Conservation (phyloP, 306 rosid genomes). For the Fagus sylvatica region DNA sequence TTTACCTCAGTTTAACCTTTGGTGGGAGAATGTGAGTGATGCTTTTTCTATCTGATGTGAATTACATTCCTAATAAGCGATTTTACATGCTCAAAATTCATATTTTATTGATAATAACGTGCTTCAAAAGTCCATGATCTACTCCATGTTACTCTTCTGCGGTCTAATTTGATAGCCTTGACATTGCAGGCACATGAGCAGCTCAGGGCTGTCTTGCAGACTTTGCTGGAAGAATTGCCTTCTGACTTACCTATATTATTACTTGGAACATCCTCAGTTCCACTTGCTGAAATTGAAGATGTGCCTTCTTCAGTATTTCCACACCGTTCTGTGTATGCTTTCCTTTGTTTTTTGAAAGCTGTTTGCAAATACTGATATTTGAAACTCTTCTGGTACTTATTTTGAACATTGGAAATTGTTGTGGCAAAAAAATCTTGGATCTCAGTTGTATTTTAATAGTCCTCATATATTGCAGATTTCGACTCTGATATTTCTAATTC, state of each 20-base stretch:
- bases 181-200: conserved; percentile 85
- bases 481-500: background rate
- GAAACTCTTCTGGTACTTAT: background rate
- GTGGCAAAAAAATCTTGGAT: conserved; percentile 5
- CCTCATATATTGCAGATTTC: background rate
- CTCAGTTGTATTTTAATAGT: background rate
- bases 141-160: conserved; percentile 11
- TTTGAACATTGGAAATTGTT: conserved; percentile 3
- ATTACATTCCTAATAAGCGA: conserved; percentile 9
- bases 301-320: conserved; percentile 67
- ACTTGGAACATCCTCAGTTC: conserved; percentile 73
- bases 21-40: conserved; percentile 97
- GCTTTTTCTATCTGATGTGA: conserved; percentile 12
- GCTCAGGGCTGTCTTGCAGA: conserved; percentile 85
- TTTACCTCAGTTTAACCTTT: conserved; percentile 83
- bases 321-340: conserved; percentile 60
- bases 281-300: conserved; percentile 67
- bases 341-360: conserved; percentile 22
- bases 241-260: conserved; percentile 82
- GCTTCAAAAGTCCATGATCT: background rate
- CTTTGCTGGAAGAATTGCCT: conserved; percentile 85
- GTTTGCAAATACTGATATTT: background rate
- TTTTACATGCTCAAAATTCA: conserved; percentile 18
- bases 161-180: conserved; percentile 32
- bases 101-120: conserved; percentile 10